phyloP scores from a whole-genome alignment of 257 asterid species.

The Solanum paucissectum region DNA sequence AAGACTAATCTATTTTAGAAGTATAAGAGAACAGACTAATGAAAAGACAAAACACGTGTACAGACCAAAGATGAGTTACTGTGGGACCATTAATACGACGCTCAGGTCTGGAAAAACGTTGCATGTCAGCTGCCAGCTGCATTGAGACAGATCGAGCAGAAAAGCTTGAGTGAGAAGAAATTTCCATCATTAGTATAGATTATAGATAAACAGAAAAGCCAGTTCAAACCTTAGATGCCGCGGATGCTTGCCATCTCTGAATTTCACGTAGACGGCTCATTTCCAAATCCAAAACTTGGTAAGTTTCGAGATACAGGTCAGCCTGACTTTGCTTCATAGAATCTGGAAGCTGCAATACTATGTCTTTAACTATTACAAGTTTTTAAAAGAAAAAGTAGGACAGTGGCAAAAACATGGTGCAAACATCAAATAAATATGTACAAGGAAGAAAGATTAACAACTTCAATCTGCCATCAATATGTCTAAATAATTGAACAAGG shows the following conservation, averaged over 20 bases:
- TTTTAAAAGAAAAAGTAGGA: background rate
- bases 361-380: background rate
- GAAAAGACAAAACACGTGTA: background rate
- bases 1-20: background rate
- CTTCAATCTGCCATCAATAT: background rate
- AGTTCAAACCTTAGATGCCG: constrained; percentile 69
- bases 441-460: background rate
- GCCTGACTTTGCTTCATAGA: constrained; percentile 97
- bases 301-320: constrained; percentile 87
- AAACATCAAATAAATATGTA: background rate
- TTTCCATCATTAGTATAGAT: constrained; percentile 8
- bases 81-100: constrained; percentile 97
- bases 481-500: background rate
- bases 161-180: constrained; percentile 3
- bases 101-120: constrained; percentile 97
- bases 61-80: constrained; percentile 93
- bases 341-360: constrained; percentile 80
- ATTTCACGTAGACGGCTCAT: constrained; percentile 98
- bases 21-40: background rate
- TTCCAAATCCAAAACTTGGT: constrained; percentile 95
- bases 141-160: constrained; percentile 12
- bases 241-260: constrained; percentile 98
- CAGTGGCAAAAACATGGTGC: background rate
- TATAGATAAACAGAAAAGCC: constrained; percentile 1
- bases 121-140: constrained; percentile 99